phyloP scores from a whole-genome alignment of 1,284 basidiomycete genomes.

The Tylopilus orsonianus region DNA sequence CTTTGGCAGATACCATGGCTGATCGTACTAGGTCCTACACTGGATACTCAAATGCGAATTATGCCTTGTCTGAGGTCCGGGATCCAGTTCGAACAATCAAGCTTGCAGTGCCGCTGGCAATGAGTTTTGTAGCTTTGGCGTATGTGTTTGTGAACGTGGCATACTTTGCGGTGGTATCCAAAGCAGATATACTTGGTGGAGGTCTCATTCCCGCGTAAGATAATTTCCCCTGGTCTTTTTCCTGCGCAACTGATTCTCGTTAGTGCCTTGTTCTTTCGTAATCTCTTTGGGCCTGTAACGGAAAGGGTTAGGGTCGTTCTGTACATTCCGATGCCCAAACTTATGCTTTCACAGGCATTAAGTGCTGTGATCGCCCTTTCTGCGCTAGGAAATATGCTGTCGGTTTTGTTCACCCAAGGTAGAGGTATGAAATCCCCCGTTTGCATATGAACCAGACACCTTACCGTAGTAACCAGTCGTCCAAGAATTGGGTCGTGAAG shows the following conservation, averaged over 20 bases:
- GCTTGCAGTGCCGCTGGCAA: constrained; percentile 62
- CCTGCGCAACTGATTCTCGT: not conserved
- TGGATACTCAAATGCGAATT: constrained; percentile 72
- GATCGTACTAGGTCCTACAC: constrained; percentile 56
- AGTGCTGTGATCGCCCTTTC: constrained; percentile 64
- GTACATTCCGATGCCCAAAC: not conserved
- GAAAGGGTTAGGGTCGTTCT: constrained; percentile 44
- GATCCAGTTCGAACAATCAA: constrained; percentile 69
- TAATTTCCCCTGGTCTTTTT: constrained; percentile 5
- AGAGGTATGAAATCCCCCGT: constrained; percentile 42
- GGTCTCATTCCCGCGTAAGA: constrained; percentile 61
- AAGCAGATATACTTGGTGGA: constrained; percentile 61
- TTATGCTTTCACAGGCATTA: constrained; percentile 44
- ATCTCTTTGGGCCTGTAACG: constrained; percentile 57
- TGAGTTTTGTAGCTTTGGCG: constrained; percentile 50
- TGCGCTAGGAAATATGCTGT: constrained; percentile 59
- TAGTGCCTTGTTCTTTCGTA: constrained; percentile 67
- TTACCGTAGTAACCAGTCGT: constrained; percentile 44
- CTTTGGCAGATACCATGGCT: not conserved
- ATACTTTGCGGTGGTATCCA: constrained; percentile 68
- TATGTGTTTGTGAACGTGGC: constrained; percentile 67
- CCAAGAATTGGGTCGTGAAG: constrained; percentile 69
- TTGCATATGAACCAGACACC: not conserved
- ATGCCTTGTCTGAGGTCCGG: constrained; percentile 65
- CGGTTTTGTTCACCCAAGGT: constrained; percentile 62